These are phyloP conservation scores for Curvularia hawaiiensis DNA, from an alignment of 2,329 filamentous ascomycete species.

Conservation along the genomic window DNA sequence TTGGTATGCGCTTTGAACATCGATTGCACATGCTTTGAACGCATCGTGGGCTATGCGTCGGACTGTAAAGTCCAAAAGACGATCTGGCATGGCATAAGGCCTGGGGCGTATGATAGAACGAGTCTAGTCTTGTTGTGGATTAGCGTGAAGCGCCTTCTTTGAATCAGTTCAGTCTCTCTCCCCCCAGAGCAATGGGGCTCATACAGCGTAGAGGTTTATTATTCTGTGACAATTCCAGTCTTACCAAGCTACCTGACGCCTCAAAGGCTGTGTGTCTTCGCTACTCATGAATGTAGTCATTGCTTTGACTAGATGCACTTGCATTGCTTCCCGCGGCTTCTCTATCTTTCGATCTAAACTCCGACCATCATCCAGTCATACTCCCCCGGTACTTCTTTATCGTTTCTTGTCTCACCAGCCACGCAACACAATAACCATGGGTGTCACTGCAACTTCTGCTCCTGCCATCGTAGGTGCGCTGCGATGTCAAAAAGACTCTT, in stretches of 20 bases:
- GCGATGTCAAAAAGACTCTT: constrained; percentile 41
- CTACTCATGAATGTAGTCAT: constrained; percentile 13
- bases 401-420: neutral
- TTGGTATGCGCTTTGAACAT: neutral
- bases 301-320: constrained; percentile 19
- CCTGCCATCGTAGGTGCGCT: constrained; percentile 40
- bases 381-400: neutral
- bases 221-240: neutral
- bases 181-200: neutral
- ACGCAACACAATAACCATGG: constrained; percentile 20
- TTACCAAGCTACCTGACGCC: neutral
- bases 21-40: neutral
- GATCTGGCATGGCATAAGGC: neutral
- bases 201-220: neutral
- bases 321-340: constrained; percentile 19
- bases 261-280: neutral
- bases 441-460: constrained; percentile 14
- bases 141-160: neutral
- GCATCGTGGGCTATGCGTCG: neutral
- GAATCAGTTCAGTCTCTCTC: neutral
- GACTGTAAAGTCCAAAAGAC: neutral
- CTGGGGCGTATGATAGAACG: neutral
- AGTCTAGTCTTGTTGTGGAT: neutral
- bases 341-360: constrained; percentile 11
- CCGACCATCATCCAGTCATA: constrained; percentile 14